phyloP scores from a whole-genome alignment of 345 rosid genomes.

The Garcia nutans region DNA sequence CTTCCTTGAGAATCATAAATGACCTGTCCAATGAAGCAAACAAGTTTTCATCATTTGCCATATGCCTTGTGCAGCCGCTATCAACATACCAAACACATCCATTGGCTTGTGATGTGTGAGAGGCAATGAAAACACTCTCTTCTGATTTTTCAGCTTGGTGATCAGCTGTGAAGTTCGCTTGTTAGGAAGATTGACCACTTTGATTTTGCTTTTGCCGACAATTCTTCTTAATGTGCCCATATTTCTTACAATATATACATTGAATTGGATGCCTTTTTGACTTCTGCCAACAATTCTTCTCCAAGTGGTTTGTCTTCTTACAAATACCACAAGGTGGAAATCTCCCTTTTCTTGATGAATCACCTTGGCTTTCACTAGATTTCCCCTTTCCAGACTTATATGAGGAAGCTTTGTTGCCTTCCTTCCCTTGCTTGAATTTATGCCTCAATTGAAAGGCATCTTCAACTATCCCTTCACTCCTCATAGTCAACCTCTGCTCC shows the following conservation, averaged over 20 bases:
- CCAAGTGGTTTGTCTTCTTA: neutral
- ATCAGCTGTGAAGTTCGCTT: too few relatives aligned
- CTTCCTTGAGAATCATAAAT: too few relatives aligned
- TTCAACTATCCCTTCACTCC: neutral
- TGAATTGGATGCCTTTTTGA: neutral
- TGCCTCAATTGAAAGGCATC: neutral
- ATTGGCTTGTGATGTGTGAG: too few relatives aligned
- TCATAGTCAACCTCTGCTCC: too few relatives aligned
- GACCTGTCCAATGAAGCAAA: too few relatives aligned
- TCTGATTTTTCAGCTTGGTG: neutral
- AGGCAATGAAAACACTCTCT: neutral
- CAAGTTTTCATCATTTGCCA: neutral
- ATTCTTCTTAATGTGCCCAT: neutral
- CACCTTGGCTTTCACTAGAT: neutral
- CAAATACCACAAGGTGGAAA: neutral
- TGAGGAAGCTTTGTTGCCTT: neutral
- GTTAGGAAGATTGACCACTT: too few relatives aligned
- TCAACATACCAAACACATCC: neutral
- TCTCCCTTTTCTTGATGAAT: neutral
- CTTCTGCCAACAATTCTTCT: too few relatives aligned
- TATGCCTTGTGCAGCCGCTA: neutral
- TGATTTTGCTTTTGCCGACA: neutral
- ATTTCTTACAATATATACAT: neutral
- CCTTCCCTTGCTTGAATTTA: neutral
- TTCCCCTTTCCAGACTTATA: too few relatives aligned